These are phyloP conservation scores for Colletotrichum navitas DNA, from an alignment of 2,329 filamentous ascomycete genomes.

Conservation along the genomic window DNA sequence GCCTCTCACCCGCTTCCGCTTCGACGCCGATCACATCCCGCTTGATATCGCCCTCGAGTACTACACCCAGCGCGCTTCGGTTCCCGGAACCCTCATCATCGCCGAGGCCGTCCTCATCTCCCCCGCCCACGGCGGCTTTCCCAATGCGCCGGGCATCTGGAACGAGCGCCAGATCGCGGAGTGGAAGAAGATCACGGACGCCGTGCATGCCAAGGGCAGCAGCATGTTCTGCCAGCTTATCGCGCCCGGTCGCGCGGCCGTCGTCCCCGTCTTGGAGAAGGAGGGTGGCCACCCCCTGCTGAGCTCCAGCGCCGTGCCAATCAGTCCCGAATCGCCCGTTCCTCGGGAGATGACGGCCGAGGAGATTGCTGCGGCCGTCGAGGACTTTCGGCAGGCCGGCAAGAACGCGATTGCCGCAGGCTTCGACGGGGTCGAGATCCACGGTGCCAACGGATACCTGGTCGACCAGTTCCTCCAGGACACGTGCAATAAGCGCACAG, in stretches of 20 bases:
- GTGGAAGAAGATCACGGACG: constrained; percentile 72
- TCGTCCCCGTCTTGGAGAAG: constrained; percentile 44
- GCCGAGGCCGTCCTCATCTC: constrained; percentile 60
- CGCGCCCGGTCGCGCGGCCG: constrained; percentile 68
- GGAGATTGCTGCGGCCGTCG: constrained; percentile 73
- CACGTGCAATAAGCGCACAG: constrained; percentile 62
- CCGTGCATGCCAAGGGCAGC: constrained; percentile 72
- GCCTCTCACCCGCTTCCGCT: constrained; percentile 45
- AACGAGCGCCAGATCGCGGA: constrained; percentile 65
- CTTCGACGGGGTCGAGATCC: constrained; percentile 77
- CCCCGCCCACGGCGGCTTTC: constrained; percentile 50
- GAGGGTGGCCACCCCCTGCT: constrained; percentile 48
- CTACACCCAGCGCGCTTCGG: constrained; percentile 59
- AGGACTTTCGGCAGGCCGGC: constrained; percentile 66
- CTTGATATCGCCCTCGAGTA: constrained; percentile 52
- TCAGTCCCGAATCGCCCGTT: constrained; percentile 61
- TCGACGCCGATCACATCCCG: constrained; percentile 42
- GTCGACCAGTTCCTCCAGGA: constrained; percentile 71
- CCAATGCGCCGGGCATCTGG: constrained; percentile 68
- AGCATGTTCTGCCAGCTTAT: constrained; percentile 74
- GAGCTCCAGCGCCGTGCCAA: constrained; percentile 48
- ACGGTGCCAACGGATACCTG: constrained; percentile 71
- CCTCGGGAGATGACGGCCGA: constrained; percentile 73
- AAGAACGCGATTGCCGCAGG: constrained; percentile 71
- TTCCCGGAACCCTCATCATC: constrained; percentile 58